Conservation (phyloP, 768 basidiomycete genomes). For the Tricholoma hemisulphureum region DNA sequence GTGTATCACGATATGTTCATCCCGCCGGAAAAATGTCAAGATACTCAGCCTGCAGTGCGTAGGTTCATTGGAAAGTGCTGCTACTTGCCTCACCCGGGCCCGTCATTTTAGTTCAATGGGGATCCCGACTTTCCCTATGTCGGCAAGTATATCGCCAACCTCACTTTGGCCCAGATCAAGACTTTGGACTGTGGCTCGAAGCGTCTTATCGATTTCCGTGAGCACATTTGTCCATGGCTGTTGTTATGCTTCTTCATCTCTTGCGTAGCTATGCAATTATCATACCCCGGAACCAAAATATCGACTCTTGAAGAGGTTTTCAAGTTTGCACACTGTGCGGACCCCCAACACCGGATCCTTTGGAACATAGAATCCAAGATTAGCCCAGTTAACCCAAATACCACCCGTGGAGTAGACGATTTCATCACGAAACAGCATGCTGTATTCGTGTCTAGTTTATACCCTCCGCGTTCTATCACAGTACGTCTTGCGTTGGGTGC, state of each 20-base stretch:
- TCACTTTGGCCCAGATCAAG: constrained; percentile 76
- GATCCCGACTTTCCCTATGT: constrained; percentile 73
- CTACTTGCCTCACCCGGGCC: background rate
- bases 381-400: constrained; percentile 50
- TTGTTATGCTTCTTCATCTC: background rate
- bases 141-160: constrained; percentile 72
- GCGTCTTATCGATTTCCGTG: constrained; percentile 59
- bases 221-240: constrained; percentile 18
- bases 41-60: constrained; percentile 63
- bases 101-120: constrained; percentile 39
- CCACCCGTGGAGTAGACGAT: constrained; percentile 52
- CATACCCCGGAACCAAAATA: constrained; percentile 67
- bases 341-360: constrained; percentile 55
- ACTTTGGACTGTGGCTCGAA: constrained; percentile 79
- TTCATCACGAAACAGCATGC: constrained; percentile 65
- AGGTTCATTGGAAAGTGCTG: background rate
- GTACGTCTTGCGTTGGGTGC: constrained; percentile 34
- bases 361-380: constrained; percentile 85
- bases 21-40: constrained; percentile 58
- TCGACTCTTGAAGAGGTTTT: constrained; percentile 75
- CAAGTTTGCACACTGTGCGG: constrained; percentile 71
- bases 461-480: constrained; percentile 56
- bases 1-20: constrained; percentile 83
- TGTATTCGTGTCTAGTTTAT: constrained; percentile 57
- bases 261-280: constrained; percentile 42